Evolutionary conservation across 306 rosid genomes (phyloP).

Genomic region (Cucurbita maxima): DNA sequence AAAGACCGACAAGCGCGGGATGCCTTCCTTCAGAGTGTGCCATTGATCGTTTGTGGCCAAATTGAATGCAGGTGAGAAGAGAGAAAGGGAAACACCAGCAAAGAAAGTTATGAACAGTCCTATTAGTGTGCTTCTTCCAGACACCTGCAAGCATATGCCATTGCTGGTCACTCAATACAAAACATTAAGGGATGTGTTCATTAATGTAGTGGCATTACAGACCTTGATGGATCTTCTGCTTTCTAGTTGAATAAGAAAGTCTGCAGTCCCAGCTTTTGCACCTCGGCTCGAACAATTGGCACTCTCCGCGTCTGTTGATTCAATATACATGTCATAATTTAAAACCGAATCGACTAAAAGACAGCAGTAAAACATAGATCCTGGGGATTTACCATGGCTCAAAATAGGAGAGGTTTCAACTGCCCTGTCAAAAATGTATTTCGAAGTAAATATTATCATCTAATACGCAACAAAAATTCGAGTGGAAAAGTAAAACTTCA

Average conservation of each 20-base stretch:
- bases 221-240: conserved; percentile 71
- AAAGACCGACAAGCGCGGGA: conserved; percentile 69
- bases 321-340: conserved; percentile 12
- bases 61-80: conserved; percentile 90
- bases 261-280: conserved; percentile 63
- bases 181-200: background rate
- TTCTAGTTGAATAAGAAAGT: conserved; percentile 62
- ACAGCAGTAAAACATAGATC: background rate
- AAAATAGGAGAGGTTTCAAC: background rate
- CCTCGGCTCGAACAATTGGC: conserved; percentile 17
- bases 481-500: background rate
- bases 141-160: conserved; percentile 33
- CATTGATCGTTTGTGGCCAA: conserved; percentile 93
- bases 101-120: conserved; percentile 64
- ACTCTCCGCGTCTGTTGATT: conserved; percentile 27
- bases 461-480: too few species aligned
- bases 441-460: background rate
- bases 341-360: background rate
- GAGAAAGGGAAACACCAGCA: conserved; percentile 70
- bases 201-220: background rate
- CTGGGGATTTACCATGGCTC: background rate
- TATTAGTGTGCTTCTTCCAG: conserved; percentile 52
- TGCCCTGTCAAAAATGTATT: background rate
- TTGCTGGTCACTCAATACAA: background rate
- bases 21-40: conserved; percentile 51